phyloP scores from a whole-genome alignment of 306 rosid genomes.

The Amphicarpaea edgeworthii region DNA sequence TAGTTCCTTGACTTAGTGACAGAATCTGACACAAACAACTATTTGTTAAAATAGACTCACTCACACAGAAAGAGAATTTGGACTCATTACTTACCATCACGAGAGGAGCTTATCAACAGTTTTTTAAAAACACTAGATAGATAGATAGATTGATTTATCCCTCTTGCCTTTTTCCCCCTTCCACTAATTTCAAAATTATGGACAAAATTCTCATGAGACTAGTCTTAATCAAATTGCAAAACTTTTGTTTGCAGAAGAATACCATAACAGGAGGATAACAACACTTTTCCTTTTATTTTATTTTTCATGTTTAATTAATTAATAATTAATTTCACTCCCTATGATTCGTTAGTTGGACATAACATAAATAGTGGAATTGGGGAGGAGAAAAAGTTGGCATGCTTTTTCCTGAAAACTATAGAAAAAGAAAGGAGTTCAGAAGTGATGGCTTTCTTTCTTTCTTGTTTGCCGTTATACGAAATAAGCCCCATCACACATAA shows the following conservation, averaged over 20 bases:
- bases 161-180: background rate
- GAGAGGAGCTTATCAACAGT: conserved; percentile 15
- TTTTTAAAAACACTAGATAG: no score
- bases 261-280: conserved; percentile 29
- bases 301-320: conserved; percentile 8
- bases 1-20: conserved; percentile 53
- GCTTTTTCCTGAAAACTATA: conserved; percentile 54
- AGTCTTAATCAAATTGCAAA: conserved; percentile 50
- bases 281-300: background rate
- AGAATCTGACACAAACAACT: conserved; percentile 55
- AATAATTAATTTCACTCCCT: no score
- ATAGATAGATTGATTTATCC: no score
- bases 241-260: conserved; percentile 24
- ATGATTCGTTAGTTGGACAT: conserved; percentile 42
- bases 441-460: conserved; percentile 56
- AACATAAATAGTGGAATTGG: conserved; percentile 29
- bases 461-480: conserved; percentile 50
- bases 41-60: conserved; percentile 45
- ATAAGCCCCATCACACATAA: conserved; percentile 51
- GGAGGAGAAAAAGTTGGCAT: conserved; percentile 53
- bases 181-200: conserved; percentile 20
- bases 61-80: conserved; percentile 1
- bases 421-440: conserved; percentile 46
- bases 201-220: conserved; percentile 37
- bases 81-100: conserved; percentile 16